A percentile compares a stretch with the other conserved stretches of the same genome.
Evolutionary conservation across 2,329 filamentous ascomycete genomes (phyloP).

Genomic region (Fusarium azukiicola): DNA sequence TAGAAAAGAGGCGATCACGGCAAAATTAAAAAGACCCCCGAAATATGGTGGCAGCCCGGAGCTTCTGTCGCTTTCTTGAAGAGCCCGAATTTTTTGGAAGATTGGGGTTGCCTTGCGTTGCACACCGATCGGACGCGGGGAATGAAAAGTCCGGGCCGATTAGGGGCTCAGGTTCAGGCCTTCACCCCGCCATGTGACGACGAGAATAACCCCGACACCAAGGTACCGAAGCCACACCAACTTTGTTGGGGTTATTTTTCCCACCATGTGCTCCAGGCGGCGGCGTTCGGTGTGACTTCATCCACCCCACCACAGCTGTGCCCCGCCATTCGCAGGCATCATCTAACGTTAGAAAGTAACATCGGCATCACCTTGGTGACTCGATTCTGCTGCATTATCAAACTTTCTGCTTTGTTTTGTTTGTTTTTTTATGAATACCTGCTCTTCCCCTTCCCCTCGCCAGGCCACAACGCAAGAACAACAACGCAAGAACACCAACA

Average conservation of each 20-base stretch:
- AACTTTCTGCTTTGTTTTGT: not conserved
- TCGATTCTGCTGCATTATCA: not conserved
- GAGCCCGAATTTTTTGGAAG: conserved; percentile 60
- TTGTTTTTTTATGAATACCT: no score
- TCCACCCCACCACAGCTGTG: conserved; percentile 52
- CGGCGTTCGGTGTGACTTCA: conserved; percentile 49
- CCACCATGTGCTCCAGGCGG: conserved; percentile 18
- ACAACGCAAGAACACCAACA: not conserved
- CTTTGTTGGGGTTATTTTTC: no score
- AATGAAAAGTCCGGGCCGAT: conserved; percentile 57
- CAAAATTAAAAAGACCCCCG: conserved; percentile 49
- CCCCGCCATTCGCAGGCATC: conserved; percentile 48
- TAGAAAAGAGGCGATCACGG: conserved; percentile 49
- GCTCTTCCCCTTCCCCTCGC: no score
- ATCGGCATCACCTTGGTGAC: not conserved
- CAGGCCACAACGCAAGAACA: not conserved
- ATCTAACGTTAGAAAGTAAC: conserved; percentile 30
- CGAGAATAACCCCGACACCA: no score
- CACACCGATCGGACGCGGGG: conserved; percentile 58
- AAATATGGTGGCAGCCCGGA: conserved; percentile 53
- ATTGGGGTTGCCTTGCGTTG: conserved; percentile 53
- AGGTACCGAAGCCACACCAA: no score
- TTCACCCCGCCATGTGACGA: conserved; percentile 12
- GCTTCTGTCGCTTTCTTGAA: conserved; percentile 57
- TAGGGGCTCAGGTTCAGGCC: conserved; percentile 35